phyloP scores from a whole-genome alignment of 352 stramenopile species.

The Pythium chondricola region DNA sequence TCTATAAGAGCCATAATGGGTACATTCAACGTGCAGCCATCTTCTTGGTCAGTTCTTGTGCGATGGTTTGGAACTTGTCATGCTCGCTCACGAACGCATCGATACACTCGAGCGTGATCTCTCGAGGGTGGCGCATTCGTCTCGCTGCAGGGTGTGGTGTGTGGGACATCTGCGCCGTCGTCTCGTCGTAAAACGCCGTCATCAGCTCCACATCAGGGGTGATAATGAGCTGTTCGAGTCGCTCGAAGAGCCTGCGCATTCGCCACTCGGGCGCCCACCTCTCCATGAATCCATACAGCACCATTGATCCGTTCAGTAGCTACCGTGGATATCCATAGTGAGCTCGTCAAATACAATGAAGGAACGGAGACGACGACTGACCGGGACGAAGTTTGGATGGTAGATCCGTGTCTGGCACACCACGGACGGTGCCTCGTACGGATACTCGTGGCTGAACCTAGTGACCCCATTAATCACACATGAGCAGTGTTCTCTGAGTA shows the following conservation, averaged over 20 bases:
- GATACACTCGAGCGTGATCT: constrained; percentile 52
- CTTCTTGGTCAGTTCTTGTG: constrained; percentile 28
- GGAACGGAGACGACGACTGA: constrained; percentile 12
- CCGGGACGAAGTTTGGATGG: constrained; percentile 65
- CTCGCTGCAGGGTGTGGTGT: constrained; percentile 9
- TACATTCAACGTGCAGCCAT: constrained; percentile 20
- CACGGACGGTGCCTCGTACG: constrained; percentile 42
- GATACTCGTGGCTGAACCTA: constrained; percentile 52
- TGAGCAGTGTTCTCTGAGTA: no score
- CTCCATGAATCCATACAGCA: constrained; percentile 32
- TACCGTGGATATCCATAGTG: constrained; percentile 4
- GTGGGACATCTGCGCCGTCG: constrained; percentile 8
- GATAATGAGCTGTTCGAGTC: constrained; percentile 29
- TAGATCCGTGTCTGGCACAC: constrained; percentile 50
- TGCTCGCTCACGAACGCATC: constrained; percentile 28
- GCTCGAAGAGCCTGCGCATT: constrained; percentile 42
- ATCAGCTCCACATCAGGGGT: constrained; percentile 39
- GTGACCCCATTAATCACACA: background rate
- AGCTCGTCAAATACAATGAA: background rate
- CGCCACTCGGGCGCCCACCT: constrained; percentile 50
- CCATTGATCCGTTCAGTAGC: constrained; percentile 51
- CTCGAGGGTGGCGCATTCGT: constrained; percentile 37
- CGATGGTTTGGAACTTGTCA: constrained; percentile 27
- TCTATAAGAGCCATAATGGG: constrained; percentile 4
- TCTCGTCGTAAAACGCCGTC: constrained; percentile 37